Evolutionary conservation across 192 early-diverging fungal species (phyloP), one percentile per base, ranked within the genome.

Genomic region (Thamnidium elegans): DNA sequence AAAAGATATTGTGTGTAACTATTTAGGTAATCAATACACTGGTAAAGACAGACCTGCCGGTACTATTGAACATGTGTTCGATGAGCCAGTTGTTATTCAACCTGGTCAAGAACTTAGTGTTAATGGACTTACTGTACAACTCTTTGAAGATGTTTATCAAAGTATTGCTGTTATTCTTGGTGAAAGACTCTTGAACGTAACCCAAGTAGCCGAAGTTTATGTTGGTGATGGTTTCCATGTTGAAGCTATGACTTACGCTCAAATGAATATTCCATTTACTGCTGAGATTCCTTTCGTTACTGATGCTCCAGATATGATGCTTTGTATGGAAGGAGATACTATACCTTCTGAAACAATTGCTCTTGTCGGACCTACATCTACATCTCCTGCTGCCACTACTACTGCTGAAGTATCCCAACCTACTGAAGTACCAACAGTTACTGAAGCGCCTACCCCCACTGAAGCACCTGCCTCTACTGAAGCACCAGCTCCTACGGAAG

Each of bases 211-310:
- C 7, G 58, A 65, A 20, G 50, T 50, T 11, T 21, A 58, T 44
- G 51, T 72, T 47, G 65, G 65, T 32, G 44, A 50, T 62, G 61
- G 65, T 7, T 72, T 56, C 42, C 20, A 50, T 13, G 34, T 60
- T 31, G 46, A 56, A 5, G 50, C n/a, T 20, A 32, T 72, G 17
- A 63, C 62, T 26, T 72, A 72, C 20, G 42, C 15, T 39, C 71
- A 72, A 63, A 46, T 56, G 23, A 70, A 70, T n/a, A 32, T 50
- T 39, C 58, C 58, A 26, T 59, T 45, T 36, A 45, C 58, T n/a
- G 21, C 39, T 20, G 3, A 39, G 8, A 45, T 59, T 15, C 32
- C 36, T 44, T 20, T 20, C 15, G 15, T 48, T 48, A 48, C 11
- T 48, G 46, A 48, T 17, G 46, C 1, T 1, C 26, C 26, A 3